phyloP scores from a whole-genome alignment of 352 stramenopile genomes.

The Phytophthora chlamydospora region DNA sequence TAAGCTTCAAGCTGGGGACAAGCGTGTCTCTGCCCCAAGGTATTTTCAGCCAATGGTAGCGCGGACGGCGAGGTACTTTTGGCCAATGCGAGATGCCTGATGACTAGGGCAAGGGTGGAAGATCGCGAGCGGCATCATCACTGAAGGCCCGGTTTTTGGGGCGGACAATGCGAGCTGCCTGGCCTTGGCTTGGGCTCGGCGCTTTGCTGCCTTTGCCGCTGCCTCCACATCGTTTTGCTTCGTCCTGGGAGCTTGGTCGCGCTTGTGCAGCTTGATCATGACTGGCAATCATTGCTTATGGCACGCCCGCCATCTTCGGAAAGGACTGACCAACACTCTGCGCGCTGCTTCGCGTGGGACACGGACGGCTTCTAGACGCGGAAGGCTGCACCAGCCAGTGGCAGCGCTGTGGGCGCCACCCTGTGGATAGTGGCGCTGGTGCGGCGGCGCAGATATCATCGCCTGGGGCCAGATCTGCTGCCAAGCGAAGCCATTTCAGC shows the following conservation, averaged over 20 bases:
- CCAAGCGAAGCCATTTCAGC: slow-evolving; percentile 22
- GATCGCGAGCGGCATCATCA: neutral
- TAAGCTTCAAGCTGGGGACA: slow-evolving; percentile 18
- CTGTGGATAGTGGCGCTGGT: neutral
- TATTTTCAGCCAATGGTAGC: slow-evolving; percentile 8
- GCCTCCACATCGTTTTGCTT: too few species aligned
- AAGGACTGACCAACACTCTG: slow-evolving; percentile 21
- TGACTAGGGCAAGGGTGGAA: too few species aligned
- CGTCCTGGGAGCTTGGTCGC: neutral
- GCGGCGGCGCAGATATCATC: slow-evolving; percentile 14
- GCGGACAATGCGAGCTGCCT: too few species aligned
- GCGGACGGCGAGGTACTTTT: neutral
- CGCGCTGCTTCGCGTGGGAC: neutral
- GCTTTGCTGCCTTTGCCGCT: too few species aligned
- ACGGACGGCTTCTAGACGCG: too few species aligned
- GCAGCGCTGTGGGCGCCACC: neutral
- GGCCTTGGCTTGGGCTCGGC: too few species aligned
- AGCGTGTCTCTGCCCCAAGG: slow-evolving; percentile 29
- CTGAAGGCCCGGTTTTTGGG: too few species aligned
- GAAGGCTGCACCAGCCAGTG: too few species aligned
- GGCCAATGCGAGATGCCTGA: too few species aligned
- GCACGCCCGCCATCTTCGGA: slow-evolving; percentile 8
- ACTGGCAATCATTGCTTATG: neutral
- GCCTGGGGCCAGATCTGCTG: slow-evolving; percentile 5
- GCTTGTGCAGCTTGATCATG: neutral